phyloP scores from a whole-genome alignment of 2,329 filamentous ascomycete genomes.

The Onygenales sp. region DNA sequence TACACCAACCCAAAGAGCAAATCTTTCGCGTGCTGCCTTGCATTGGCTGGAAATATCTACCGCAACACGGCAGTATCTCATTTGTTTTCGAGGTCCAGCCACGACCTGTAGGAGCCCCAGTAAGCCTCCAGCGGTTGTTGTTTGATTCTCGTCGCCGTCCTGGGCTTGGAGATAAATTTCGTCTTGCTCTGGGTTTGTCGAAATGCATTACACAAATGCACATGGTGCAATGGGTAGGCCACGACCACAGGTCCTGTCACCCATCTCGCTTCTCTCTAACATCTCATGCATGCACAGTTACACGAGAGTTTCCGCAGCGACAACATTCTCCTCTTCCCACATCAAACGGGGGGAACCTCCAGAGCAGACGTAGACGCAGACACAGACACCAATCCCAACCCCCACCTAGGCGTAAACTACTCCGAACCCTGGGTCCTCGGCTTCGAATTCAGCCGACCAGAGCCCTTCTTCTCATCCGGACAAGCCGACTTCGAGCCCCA shows the following conservation, averaged over 20 bases:
- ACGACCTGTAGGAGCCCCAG: background rate
- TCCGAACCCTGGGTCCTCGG: slow-evolving; percentile 9
- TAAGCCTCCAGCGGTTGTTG: slow-evolving; percentile 5
- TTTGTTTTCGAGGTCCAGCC: slow-evolving; percentile 9
- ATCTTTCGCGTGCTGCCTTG: slow-evolving; percentile 10
- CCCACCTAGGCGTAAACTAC: background rate
- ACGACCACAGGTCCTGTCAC: background rate
- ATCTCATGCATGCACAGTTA: background rate
- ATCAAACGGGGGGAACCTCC: background rate
- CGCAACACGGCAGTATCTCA: background rate
- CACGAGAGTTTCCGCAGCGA: slow-evolving; percentile 14
- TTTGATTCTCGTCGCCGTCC: background rate
- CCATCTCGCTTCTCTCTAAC: background rate
- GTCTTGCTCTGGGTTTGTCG: slow-evolving; percentile 5
- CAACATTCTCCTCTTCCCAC: slow-evolving; percentile 13
- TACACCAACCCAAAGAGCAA: slow-evolving; percentile 3
- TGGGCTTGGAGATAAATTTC: slow-evolving; percentile 5
- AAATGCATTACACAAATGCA: slow-evolving; percentile 11
- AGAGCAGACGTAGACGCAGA: background rate
- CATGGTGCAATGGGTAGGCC: slow-evolving; percentile 11
- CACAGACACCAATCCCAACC: background rate
- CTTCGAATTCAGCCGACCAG: slow-evolving; percentile 11
- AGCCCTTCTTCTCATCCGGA: slow-evolving; percentile 6
- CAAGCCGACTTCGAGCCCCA: slow-evolving; percentile 1
- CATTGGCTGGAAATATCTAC: slow-evolving; percentile 9